Evolutionary conservation across 2,329 filamentous ascomycete species (phyloP).

Genomic region (Parastagonospora nodorum): DNA sequence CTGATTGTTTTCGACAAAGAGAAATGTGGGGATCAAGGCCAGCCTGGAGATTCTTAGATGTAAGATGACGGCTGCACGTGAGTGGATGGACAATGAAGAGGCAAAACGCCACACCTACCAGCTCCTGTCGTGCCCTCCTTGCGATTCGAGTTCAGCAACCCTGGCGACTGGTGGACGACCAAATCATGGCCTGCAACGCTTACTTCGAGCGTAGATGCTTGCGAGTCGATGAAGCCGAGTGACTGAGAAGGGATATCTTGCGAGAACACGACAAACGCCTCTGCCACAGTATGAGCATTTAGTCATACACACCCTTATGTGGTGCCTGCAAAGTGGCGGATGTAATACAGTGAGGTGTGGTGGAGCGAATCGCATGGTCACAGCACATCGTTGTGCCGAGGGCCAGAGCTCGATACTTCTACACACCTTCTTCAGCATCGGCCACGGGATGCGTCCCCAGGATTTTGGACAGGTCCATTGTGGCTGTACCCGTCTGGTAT

Average conservation of each 20-base stretch:
- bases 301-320: background rate
- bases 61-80: background rate
- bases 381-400: slow-evolving; percentile 23
- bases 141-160: slow-evolving; percentile 76
- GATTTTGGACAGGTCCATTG: slow-evolving; percentile 27
- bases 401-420: slow-evolving; percentile 7
- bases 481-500: slow-evolving; percentile 7
- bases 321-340: background rate
- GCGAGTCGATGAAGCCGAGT: slow-evolving; percentile 81
- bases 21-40: background rate
- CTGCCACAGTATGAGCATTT: slow-evolving; percentile 53
- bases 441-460: slow-evolving; percentile 56
- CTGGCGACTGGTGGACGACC: slow-evolving; percentile 80
- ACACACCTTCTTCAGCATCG: slow-evolving; percentile 65
- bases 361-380: slow-evolving; percentile 24
- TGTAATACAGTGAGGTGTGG: background rate
- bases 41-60: background rate
- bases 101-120: slow-evolving; percentile 48
- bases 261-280: slow-evolving; percentile 87
- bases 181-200: slow-evolving; percentile 72
- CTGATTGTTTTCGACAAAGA: too few relatives aligned
- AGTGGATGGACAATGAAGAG: slow-evolving; percentile 20
- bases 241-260: slow-evolving; percentile 68
- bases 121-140: slow-evolving; percentile 76
- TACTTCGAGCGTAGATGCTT: slow-evolving; percentile 68